Conservation (phyloP, 208 protist species). For the Naegleria gruberi region DNA sequence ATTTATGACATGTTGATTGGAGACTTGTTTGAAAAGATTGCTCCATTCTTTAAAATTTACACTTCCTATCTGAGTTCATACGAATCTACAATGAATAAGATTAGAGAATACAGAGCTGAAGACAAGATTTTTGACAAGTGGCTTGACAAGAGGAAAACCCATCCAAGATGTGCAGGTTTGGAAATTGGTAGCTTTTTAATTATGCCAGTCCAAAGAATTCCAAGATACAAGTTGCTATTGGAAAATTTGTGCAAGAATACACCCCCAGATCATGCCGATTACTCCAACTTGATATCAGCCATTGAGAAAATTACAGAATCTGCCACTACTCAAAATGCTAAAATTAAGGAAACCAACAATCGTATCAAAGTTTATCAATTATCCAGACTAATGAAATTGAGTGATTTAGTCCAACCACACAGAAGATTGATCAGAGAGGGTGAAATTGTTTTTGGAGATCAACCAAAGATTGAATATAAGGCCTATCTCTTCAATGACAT, state of each 20-base stretch:
- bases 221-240: not conserved
- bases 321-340: not conserved
- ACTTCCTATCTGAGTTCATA: not conserved
- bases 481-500: constrained; percentile 13
- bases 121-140: not conserved
- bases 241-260: not conserved
- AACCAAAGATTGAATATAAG: not conserved
- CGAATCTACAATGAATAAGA: not conserved
- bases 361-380: not conserved
- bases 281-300: not conserved
- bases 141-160: not conserved
- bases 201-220: constrained; percentile 1
- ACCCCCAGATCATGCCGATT: not conserved
- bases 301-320: not conserved
- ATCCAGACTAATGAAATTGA: not conserved
- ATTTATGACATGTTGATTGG: not conserved
- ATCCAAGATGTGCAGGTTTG: not conserved
- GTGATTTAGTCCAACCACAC: not conserved
- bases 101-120: not conserved
- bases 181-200: not conserved
- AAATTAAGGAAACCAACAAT: constrained; percentile 11
- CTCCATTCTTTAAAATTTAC: not conserved
- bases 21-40: not conserved
- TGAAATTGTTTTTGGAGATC: not conserved
- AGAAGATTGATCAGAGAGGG: not conserved